phyloP scores from a whole-genome alignment of 2,329 filamentous ascomycete species.

The Xylaria sp. region DNA sequence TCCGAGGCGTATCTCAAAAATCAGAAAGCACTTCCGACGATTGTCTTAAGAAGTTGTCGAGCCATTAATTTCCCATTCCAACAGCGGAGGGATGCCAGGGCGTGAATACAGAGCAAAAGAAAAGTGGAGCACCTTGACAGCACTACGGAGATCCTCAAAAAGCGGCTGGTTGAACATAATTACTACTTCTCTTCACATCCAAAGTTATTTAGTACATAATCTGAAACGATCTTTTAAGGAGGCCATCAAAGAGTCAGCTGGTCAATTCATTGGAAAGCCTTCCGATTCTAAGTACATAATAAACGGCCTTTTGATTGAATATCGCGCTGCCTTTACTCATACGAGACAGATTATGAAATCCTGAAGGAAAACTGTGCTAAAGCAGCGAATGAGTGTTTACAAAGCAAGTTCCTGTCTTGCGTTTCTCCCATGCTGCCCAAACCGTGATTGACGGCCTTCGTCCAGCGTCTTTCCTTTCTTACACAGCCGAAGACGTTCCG shows the following conservation, averaged over 20 bases:
- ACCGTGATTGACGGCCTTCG: neutral
- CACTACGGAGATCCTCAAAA: neutral
- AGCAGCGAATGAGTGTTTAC: conserved; percentile 40
- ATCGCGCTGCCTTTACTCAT: conserved; percentile 36
- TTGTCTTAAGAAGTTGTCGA: neutral
- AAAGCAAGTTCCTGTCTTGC: conserved; percentile 32
- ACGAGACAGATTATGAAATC: conserved; percentile 42
- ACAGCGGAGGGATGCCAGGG: neutral
- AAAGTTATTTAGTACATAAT: conserved; percentile 8
- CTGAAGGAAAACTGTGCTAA: conserved; percentile 37
- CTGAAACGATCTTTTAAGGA: conserved; percentile 20
- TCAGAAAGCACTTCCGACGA: neutral
- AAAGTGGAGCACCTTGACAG: conserved; percentile 19
- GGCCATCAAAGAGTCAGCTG: conserved; percentile 1
- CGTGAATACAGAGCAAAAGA: conserved; percentile 1
- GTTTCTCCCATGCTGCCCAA: conserved; percentile 23
- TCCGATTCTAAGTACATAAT: conserved; percentile 26
- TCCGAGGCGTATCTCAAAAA: neutral
- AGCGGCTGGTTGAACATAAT: neutral
- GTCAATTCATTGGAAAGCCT: conserved; percentile 5
- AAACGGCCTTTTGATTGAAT: conserved; percentile 25
- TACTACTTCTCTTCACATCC: neutral
- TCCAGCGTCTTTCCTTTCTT: conserved; percentile 11
- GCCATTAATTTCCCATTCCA: neutral
- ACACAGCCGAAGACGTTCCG: conserved; percentile 8